Evolutionary conservation across 768 basidiomycete genomes (phyloP).

Genomic region (Kwoniella pini): DNA sequence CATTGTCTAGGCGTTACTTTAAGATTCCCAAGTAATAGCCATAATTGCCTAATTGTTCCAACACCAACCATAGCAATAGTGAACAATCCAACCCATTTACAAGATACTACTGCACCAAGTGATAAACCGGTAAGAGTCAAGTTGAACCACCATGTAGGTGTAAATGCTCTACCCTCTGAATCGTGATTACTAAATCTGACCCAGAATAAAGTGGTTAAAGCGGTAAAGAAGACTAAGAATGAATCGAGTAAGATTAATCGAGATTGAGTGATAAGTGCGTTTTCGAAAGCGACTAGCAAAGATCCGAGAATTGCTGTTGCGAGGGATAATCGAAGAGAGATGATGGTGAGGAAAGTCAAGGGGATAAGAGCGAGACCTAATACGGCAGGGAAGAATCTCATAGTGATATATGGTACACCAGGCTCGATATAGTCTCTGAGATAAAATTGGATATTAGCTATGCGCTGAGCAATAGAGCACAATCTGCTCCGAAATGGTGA

Average conservation of each 20-base stretch:
- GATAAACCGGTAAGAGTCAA: conserved; percentile 80
- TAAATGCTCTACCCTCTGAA: conserved; percentile 64
- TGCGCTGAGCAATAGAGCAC: too few relatives aligned
- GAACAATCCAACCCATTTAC: conserved; percentile 98
- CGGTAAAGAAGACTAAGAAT: conserved; percentile 97
- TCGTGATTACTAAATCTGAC: conserved; percentile 89
- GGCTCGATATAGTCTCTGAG: conserved; percentile 68
- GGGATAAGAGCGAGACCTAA: conserved; percentile 89
- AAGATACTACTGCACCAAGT: conserved; percentile 87
- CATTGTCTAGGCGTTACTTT: conserved; percentile 74
- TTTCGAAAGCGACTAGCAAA: conserved; percentile 93
- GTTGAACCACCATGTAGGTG: conserved; percentile 88
- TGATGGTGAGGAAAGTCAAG: conserved; percentile 87
- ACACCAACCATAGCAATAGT: conserved; percentile 92
- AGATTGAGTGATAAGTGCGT: conserved; percentile 91
- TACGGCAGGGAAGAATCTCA: conserved; percentile 91
- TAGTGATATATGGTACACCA: conserved; percentile 88
- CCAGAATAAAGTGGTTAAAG: conserved; percentile 82
- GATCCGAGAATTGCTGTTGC: conserved; percentile 89
- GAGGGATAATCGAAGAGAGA: conserved; percentile 85
- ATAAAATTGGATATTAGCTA: not conserved
- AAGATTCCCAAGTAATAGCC: conserved; percentile 84
- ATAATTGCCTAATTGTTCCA: conserved; percentile 80
- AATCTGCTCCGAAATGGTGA: too few relatives aligned
- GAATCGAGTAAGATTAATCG: conserved; percentile 96